Evolutionary conservation across 495 filamentous ascomycete species (phyloP).

Genomic region (Peziza echinospora): DNA sequence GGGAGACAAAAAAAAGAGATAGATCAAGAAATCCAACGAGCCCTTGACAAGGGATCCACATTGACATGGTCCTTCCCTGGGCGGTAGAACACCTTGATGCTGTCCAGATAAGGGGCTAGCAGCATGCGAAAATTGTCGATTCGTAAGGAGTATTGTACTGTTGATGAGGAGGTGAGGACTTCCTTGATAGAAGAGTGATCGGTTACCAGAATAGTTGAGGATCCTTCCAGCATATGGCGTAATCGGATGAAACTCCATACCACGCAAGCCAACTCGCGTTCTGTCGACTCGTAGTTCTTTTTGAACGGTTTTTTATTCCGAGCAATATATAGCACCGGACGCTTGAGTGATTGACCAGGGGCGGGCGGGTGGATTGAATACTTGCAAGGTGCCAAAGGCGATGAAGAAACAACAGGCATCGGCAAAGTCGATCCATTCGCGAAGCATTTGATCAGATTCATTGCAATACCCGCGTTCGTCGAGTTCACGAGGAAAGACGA

Average conservation of each 20-base stretch:
- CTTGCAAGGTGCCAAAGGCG: too few species aligned
- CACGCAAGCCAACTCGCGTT: neutral
- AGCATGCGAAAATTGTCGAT: neutral
- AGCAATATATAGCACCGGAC: slow-evolving; percentile 1
- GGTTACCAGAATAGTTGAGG: neutral
- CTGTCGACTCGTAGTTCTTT: neutral
- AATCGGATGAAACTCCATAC: neutral
- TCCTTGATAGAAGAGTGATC: neutral
- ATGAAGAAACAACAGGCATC: too few species aligned
- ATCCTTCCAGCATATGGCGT: neutral
- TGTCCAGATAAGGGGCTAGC: neutral
- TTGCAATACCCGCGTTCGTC: too few species aligned
- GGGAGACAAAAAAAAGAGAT: too few species aligned
- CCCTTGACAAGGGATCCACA: too few species aligned
- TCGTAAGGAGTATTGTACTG: neutral
- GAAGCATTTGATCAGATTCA: neutral
- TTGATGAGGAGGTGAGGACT: neutral
- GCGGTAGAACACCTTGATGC: neutral
- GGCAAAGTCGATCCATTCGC: too few species aligned
- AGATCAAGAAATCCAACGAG: too few species aligned
- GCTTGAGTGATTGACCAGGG: neutral
- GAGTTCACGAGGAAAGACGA: too few species aligned
- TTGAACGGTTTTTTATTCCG: neutral
- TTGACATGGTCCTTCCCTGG: too few species aligned
- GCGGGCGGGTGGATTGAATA: neutral